phyloP scores from a whole-genome alignment of 371 early-diverging fungal species.

The Mucor plumbeus region DNA sequence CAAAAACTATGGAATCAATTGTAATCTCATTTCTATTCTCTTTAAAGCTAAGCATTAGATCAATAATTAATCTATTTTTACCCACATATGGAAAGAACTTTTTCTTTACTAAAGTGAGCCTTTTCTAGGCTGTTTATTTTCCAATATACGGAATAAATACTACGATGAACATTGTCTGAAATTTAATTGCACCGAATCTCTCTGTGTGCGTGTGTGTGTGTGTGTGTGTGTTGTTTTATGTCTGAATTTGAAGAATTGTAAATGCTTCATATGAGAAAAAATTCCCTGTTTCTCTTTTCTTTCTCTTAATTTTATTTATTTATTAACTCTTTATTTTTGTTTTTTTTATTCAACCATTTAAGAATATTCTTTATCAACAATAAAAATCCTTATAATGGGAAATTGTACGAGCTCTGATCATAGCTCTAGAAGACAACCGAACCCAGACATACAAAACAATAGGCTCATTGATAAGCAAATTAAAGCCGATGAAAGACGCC shows the following conservation, averaged over 20 bases:
- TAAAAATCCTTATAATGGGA: conserved; percentile 21
- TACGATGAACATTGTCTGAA: not conserved
- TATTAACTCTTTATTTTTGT: not conserved
- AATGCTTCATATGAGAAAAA: not conserved
- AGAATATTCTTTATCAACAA: not conserved
- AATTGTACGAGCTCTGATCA: conserved; percentile 21
- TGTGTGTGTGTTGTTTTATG: too few species aligned
- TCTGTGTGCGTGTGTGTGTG: too few species aligned
- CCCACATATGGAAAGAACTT: not conserved
- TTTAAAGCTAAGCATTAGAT: too few species aligned
- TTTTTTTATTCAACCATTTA: not conserved
- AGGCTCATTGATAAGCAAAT: conserved; percentile 81
- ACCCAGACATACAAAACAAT: conserved; percentile 43
- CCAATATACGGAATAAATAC: not conserved
- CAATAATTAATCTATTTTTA: too few species aligned
- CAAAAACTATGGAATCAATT: too few species aligned
- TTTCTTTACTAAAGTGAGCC: not conserved
- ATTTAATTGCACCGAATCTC: not conserved
- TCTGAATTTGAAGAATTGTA: conserved; percentile 6
- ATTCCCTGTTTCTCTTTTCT: not conserved
- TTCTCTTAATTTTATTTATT: not conserved
- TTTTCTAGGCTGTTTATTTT: not conserved
- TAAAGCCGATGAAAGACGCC: conserved; percentile 71
- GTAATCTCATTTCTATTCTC: too few species aligned
- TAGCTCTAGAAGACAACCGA: not conserved